Conservation (phyloP, 305 asterid species). For the Ilex paraguariensis region DNA sequence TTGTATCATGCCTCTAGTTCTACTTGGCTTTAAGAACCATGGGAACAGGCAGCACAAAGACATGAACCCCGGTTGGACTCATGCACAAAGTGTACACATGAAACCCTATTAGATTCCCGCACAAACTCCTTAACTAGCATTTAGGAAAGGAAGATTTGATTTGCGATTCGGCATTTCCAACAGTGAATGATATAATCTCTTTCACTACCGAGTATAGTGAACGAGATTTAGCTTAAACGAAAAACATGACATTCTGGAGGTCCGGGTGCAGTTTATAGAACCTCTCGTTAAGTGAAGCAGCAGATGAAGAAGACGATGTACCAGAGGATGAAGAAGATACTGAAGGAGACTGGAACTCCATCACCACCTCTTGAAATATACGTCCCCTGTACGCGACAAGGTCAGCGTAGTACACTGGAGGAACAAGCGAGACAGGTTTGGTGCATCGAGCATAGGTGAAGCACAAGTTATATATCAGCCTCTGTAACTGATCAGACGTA, state of each 20-base stretch:
- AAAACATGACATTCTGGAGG: background rate
- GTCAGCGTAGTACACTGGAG: background rate
- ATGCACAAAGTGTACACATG: background rate
- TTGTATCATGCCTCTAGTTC: no score
- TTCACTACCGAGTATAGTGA: background rate
- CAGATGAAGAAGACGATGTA: background rate
- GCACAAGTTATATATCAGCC: background rate
- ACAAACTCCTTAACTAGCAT: background rate
- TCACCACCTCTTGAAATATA: background rate
- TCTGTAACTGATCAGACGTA: conserved; percentile 22
- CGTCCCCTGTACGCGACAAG: background rate
- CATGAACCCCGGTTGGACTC: no score
- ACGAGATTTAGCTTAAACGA: background rate
- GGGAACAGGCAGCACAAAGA: no score
- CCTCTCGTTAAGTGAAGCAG: background rate
- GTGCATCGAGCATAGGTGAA: background rate
- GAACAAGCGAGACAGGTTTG: background rate
- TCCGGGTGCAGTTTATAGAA: background rate
- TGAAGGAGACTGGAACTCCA: background rate
- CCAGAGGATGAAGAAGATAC: background rate
- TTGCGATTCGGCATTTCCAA: no score
- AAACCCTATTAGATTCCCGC: background rate
- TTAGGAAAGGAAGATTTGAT: no score
- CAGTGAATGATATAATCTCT: no score
- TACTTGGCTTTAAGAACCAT: no score